Conservation (phyloP, 2,329 filamentous ascomycete species). For the Hymenoscyphus scutula region DNA sequence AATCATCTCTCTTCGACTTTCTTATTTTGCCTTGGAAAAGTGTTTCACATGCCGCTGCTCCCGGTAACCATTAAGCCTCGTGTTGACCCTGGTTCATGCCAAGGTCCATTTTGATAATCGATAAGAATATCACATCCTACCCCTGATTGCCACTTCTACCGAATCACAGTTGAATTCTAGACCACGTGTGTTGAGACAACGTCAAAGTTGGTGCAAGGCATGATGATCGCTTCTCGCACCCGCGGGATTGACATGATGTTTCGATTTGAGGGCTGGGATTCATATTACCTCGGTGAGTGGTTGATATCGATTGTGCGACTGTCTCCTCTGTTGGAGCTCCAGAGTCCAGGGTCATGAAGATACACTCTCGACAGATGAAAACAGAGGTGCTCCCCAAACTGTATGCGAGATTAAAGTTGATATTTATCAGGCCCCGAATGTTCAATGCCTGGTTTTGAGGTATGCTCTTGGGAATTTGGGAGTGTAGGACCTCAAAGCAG, state of each 20-base stretch:
- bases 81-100: not conserved
- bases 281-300: not conserved
- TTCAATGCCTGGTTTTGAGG: not conserved
- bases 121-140: not conserved
- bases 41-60: no score
- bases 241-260: not conserved
- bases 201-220: not conserved
- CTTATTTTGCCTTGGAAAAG: no score
- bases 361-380: no score
- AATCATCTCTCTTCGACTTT: no score
- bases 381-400: no score
- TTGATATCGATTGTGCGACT: not conserved
- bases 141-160: not conserved
- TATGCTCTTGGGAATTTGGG: not conserved
- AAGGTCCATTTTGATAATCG: not conserved
- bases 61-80: not conserved
- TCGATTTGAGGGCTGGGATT: not conserved
- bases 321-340: not conserved
- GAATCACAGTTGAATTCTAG: not conserved
- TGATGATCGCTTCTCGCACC: not conserved
- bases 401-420: no score
- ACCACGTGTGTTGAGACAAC: conserved; percentile 1
- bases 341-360: not conserved
- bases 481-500: not conserved
- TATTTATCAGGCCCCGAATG: no score